Conservation (phyloP, 1,284 basidiomycete species). For the Trametes hirsuta region DNA sequence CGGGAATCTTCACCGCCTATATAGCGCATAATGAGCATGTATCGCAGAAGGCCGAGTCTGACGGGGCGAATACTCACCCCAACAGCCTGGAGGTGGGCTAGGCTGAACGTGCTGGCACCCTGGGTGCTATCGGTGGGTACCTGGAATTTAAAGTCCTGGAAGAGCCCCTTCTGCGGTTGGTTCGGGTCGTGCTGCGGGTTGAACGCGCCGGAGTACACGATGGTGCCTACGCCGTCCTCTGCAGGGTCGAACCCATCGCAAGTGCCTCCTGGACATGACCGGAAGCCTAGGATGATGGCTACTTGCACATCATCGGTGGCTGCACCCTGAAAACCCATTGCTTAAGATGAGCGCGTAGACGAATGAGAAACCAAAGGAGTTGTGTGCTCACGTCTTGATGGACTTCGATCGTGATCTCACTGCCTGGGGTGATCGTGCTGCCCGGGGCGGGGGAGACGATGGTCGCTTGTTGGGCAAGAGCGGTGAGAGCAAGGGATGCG, state of each 20-base stretch:
- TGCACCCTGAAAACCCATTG: conserved; percentile 1
- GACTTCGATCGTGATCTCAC: conserved; percentile 12
- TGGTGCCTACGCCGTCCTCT: conserved; percentile 19
- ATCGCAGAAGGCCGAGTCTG: too few species aligned
- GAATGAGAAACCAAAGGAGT: neutral
- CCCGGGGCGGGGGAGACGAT: conserved; percentile 16
- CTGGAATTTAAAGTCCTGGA: conserved; percentile 22
- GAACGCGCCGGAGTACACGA: conserved; percentile 25
- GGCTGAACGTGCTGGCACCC: conserved; percentile 21
- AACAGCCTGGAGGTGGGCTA: conserved; percentile 25
- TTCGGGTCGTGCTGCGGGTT: conserved; percentile 18
- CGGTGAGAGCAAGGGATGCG: conserved; percentile 18
- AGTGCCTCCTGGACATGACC: conserved; percentile 9
- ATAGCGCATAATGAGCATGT: neutral
- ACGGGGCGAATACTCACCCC: conserved; percentile 16
- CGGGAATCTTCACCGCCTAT: conserved; percentile 10
- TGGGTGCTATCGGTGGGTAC: conserved; percentile 7
- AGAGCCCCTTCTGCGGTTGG: conserved; percentile 21
- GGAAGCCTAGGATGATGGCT: conserved; percentile 21
- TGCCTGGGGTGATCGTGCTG: conserved; percentile 11
- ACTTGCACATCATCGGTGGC: conserved; percentile 16
- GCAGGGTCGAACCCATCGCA: conserved; percentile 20
- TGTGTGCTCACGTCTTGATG: conserved; percentile 17
- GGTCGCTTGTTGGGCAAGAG: conserved; percentile 18
- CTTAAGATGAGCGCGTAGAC: neutral